phyloP scores from a whole-genome alignment of 1,284 basidiomycete genomes.

The Tremellales sp. region DNA sequence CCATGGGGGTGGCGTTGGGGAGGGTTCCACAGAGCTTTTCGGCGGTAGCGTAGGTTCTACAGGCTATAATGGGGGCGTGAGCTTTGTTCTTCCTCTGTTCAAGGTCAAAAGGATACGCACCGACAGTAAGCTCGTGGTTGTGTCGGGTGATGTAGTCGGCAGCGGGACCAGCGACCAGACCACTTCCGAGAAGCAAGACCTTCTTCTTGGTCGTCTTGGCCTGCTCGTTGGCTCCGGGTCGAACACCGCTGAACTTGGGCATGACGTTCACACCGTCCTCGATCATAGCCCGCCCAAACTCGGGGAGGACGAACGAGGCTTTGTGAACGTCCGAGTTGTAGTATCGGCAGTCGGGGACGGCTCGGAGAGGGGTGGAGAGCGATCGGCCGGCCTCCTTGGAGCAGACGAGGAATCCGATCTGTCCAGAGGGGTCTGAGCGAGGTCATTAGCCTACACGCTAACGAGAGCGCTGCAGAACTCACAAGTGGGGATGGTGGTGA shows the following conservation, averaged over 20 bases:
- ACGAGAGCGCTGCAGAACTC: constrained; percentile 5
- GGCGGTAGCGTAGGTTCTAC: constrained; percentile 75
- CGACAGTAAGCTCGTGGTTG: constrained; percentile 76
- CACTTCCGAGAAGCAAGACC: constrained; percentile 87
- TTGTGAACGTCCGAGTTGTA: constrained; percentile 82
- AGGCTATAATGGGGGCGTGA: constrained; percentile 58
- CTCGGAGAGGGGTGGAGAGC: constrained; percentile 64
- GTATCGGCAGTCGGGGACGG: constrained; percentile 71
- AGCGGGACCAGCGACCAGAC: constrained; percentile 89
- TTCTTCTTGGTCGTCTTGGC: constrained; percentile 58
- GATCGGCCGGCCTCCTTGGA: constrained; percentile 71
- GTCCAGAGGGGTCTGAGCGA: constrained; percentile 72
- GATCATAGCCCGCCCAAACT: constrained; percentile 76
- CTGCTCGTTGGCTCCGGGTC: constrained; percentile 52
- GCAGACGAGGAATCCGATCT: constrained; percentile 93
- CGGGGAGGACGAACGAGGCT: constrained; percentile 79
- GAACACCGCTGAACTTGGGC: constrained; percentile 59
- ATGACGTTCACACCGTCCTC: constrained; percentile 66
- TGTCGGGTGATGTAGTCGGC: constrained; percentile 89
- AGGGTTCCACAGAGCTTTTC: constrained; percentile 66
- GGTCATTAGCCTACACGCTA: constrained; percentile 3
- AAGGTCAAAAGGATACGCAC: no score
- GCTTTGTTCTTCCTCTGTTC: constrained; percentile 1
- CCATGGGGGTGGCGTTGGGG: constrained; percentile 65
- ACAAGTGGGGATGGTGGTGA: constrained; percentile 91